These are phyloP conservation scores for Nepenthes alata DNA, from an alignment of 179 eudicot genomes.

Conservation along the genomic window DNA sequence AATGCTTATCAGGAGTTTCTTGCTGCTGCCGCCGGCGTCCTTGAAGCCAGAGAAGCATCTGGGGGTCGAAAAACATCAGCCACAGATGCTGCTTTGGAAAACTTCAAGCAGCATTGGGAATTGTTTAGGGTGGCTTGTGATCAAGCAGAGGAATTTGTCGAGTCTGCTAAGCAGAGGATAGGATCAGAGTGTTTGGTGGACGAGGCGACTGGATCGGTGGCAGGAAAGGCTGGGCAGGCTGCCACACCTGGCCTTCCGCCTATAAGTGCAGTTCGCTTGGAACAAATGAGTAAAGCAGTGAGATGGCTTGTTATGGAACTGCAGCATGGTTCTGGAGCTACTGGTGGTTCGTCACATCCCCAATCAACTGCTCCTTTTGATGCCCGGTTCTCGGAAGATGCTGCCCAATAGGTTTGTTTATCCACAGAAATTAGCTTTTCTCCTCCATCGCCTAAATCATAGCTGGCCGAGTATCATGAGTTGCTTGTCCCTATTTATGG, in stretches of 20 bases:
- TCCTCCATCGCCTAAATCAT: no score
- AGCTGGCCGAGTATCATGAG: no score
- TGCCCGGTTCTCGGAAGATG: conserved; percentile 66
- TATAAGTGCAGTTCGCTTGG: conserved; percentile 85
- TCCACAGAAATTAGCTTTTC: not conserved
- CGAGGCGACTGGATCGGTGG: conserved; percentile 69
- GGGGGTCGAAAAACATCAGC: conserved; percentile 51
- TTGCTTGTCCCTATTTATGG: no score
- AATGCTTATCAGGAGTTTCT: conserved; percentile 59
- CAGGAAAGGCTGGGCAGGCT: conserved; percentile 42
- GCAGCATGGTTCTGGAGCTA: conserved; percentile 69
- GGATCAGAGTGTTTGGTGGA: conserved; percentile 92
- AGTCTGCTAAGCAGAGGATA: conserved; percentile 82
- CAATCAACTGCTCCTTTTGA: conserved; percentile 56
- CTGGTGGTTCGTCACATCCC: conserved; percentile 24
- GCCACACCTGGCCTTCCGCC: conserved; percentile 57
- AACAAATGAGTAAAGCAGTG: conserved; percentile 97
- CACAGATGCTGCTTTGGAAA: conserved; percentile 73
- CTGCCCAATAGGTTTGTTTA: conserved; percentile 41
- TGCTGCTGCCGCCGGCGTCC: conserved; percentile 45
- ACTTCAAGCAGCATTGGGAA: conserved; percentile 75
- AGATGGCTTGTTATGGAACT: conserved; percentile 85
- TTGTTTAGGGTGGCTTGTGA: conserved; percentile 83
- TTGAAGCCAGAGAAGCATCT: conserved; percentile 57
- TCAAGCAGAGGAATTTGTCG: conserved; percentile 91